Percentiles rank a stretch among this genome's conserved stretches.
Conservation (phyloP, 345 rosid genomes). For the Salix brachista region DNA sequence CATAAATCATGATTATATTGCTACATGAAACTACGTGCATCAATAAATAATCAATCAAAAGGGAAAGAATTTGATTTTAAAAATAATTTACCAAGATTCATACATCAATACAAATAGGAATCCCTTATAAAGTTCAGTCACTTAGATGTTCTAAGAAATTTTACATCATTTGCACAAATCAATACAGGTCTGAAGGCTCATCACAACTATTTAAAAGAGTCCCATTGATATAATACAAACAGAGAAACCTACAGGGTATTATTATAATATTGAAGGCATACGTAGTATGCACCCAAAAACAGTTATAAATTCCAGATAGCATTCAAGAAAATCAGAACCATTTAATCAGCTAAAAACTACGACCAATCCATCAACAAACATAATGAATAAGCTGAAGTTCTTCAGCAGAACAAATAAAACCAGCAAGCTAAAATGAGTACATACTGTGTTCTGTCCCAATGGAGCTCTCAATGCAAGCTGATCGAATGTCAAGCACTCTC, state of each 20-base stretch:
- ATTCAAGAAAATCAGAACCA: background rate
- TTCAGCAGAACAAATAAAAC: background rate
- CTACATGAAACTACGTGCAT: no score
- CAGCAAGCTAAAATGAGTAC: background rate
- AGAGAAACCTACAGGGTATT: background rate
- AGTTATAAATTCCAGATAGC: background rate
- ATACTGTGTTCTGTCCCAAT: slow-evolving; percentile 88
- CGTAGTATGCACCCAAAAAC: background rate
- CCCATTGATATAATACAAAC: background rate
- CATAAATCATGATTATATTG: no score
- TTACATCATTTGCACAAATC: slow-evolving; percentile 18
- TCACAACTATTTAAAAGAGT: background rate
- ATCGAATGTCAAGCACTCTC: slow-evolving; percentile 89
- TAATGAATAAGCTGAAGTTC: background rate
- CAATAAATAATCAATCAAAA: background rate
- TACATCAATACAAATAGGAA: background rate
- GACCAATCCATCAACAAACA: background rate
- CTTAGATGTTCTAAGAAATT: slow-evolving; percentile 18
- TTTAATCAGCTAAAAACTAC: background rate
- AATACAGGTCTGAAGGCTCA: slow-evolving; percentile 23
- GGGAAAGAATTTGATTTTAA: background rate
- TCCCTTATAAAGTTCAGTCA: slow-evolving; percentile 13
- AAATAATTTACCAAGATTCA: background rate
- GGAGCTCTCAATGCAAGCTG: slow-evolving; percentile 93
- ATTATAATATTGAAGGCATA: background rate